Base-by-base conservation (phyloP, 495 filamentous ascomycete genomes). In the Viridothelium virens region DNA sequence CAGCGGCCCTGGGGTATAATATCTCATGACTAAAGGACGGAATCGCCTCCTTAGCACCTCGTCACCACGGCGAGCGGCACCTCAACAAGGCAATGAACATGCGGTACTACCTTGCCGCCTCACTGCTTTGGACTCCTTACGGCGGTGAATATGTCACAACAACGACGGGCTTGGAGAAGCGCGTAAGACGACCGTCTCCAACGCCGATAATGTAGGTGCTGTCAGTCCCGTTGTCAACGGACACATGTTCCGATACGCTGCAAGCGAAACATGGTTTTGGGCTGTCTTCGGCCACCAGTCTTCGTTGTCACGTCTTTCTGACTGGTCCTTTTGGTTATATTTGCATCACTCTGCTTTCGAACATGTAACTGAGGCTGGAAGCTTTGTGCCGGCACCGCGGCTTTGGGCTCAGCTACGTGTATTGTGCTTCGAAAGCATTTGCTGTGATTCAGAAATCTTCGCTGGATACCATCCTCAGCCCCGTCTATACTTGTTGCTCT, bases 181-280 rank as follows among this genome's bases (percentile, higher is more conserved):
- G 53, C 25, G 53, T 59, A 59, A 59, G 53, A 31, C 25, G 53
- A 33, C n/a, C 5, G 5, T 53, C n/a, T 53, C 48, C 14, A 53
- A 53, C 48, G 48, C 48, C 48, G 10, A 18, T 5, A 53, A 53
- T 34, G 53, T 36, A 33, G 53, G 53, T 7, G 18, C 11, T 59
- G 53, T 59, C 33, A 18, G 53, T 59, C 53, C 31, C 53, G 36
- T 59, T 36, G 18, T 34, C 25, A 59, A n/a, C 53, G 53, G 18
- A 59, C 31, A 59, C 53, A 59, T 36, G 53, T 59, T 59, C 53
- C 53, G 53, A 59, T 59, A 59, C 53, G 53, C 33, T 59, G 53
- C 53, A 59, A 44, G 4, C 31, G 7, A 9, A 36, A 59, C 25
- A 36, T 59, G 53, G 53, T 59, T 36, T 59, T 33, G 53, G 53